These are phyloP conservation scores for Diversispora epigaea DNA, from an alignment of 192 early-diverging fungal genomes.

Conservation along the genomic window DNA sequence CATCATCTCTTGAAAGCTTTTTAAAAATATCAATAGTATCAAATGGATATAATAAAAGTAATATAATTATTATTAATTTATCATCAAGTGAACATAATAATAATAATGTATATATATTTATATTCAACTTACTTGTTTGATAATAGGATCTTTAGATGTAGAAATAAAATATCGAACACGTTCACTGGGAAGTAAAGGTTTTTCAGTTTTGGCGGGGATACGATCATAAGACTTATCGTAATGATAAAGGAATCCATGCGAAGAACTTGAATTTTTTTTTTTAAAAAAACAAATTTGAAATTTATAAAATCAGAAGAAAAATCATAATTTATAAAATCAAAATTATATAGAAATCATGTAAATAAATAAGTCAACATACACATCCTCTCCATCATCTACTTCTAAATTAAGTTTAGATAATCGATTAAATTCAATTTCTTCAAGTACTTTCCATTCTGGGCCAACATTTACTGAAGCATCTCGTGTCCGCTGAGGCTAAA, in stretches of 20 bases:
- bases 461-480: conserved; percentile 86
- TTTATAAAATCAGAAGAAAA: not conserved
- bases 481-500: conserved; percentile 72
- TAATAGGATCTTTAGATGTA: conserved; percentile 85
- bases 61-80: not conserved
- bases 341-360: conserved; percentile 23
- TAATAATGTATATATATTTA: too few species aligned
- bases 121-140: conserved; percentile 46
- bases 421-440: conserved; percentile 92
- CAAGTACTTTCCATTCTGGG: conserved; percentile 86
- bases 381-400: conserved; percentile 73
- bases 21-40: conserved; percentile 32
- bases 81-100: too few species aligned
- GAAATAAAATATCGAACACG: conserved; percentile 74
- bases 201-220: conserved; percentile 76
- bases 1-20: conserved; percentile 45
- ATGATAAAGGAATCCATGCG: conserved; percentile 70
- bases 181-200: conserved; percentile 64
- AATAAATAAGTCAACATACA: conserved; percentile 53
- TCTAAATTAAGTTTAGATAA: conserved; percentile 81
- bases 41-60: conserved; percentile 29
- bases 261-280: conserved; percentile 45
- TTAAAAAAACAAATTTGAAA: too few species aligned
- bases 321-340: conserved; percentile 4
- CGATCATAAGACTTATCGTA: conserved; percentile 88